A percentile compares a stretch with the other conserved stretches of the same genome.
Conservation (phyloP, 208 protist genomes). For the Balamuthia mandrillaris region DNA sequence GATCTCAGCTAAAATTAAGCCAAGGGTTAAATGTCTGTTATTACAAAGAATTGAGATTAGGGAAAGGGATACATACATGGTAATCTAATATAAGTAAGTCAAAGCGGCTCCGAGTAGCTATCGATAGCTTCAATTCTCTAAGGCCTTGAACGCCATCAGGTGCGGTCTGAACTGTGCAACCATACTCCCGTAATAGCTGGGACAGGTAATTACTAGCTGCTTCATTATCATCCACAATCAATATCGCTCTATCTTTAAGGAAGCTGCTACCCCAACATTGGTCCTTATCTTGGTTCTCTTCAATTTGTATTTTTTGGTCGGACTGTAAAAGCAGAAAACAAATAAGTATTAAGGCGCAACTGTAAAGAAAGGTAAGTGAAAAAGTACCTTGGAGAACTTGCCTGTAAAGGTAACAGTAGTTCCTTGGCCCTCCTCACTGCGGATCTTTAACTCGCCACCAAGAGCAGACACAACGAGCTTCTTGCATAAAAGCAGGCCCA, state of each 20-base stretch:
- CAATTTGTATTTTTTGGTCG: not conserved
- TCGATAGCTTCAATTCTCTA: not conserved
- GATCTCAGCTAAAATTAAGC: not conserved
- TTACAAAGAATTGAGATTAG: too few relatives aligned
- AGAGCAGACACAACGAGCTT: not conserved
- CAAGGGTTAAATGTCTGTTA: too few relatives aligned
- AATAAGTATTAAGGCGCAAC: not conserved
- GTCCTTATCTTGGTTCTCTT: not conserved
- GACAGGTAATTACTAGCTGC: not conserved
- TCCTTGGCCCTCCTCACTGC: not conserved
- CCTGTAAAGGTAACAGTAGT: not conserved
- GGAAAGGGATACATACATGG: not conserved
- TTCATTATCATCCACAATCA: not conserved
- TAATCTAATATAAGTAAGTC: not conserved
- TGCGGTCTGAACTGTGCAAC: not conserved
- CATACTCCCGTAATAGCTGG: not conserved
- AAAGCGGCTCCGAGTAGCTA: not conserved
- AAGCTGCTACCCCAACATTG: not conserved
- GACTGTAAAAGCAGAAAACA: too few relatives aligned
- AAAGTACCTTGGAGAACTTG: too few relatives aligned
- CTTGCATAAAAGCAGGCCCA: slow-evolving; percentile 14
- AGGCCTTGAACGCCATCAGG: not conserved
- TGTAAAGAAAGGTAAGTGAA: too few relatives aligned
- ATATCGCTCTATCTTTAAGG: not conserved
- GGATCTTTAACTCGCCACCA: not conserved